phyloP scores from a whole-genome alignment of 177 flowering plant genomes.

The Telopea speciosissima region DNA sequence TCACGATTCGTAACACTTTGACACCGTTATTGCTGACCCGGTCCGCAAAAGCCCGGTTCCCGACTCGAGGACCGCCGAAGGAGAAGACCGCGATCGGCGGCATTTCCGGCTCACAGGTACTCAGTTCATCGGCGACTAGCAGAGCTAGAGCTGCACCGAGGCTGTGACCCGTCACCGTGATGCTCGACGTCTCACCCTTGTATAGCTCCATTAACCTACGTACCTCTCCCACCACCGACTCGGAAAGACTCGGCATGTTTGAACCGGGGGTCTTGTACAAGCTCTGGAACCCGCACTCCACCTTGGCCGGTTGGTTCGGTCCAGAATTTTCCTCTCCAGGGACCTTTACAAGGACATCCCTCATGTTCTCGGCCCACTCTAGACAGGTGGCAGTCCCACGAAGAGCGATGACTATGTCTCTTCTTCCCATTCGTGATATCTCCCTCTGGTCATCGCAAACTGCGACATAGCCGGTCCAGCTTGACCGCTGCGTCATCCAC shows the following conservation, averaged over 20 bases:
- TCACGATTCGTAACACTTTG: constrained; percentile 70
- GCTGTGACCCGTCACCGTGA: constrained; percentile 82
- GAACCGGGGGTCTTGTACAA: constrained; percentile 55
- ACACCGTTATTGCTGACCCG: constrained; percentile 39
- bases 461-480: constrained; percentile 84
- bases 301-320: constrained; percentile 33
- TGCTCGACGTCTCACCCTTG: constrained; percentile 71
- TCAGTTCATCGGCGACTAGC: constrained; percentile 60
- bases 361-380: constrained; percentile 78
- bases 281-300: constrained; percentile 73
- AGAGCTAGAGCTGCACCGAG: constrained; percentile 77
- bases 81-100: constrained; percentile 75
- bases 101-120: constrained; percentile 23
- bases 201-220: constrained; percentile 41
- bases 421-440: constrained; percentile 74
- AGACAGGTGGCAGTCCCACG: constrained; percentile 90
- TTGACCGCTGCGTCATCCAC: constrained; percentile 88
- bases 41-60: constrained; percentile 50
- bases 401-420: constrained; percentile 74
- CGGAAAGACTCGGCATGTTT: constrained; percentile 54
- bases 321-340: constrained; percentile 1
- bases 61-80: constrained; percentile 86
- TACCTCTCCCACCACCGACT: constrained; percentile 50
- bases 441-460: constrained; percentile 69
- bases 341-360: constrained; percentile 41